Conservation (phyloP, 106 monocot genomes). For the Narthecium ossifragum region DNA sequence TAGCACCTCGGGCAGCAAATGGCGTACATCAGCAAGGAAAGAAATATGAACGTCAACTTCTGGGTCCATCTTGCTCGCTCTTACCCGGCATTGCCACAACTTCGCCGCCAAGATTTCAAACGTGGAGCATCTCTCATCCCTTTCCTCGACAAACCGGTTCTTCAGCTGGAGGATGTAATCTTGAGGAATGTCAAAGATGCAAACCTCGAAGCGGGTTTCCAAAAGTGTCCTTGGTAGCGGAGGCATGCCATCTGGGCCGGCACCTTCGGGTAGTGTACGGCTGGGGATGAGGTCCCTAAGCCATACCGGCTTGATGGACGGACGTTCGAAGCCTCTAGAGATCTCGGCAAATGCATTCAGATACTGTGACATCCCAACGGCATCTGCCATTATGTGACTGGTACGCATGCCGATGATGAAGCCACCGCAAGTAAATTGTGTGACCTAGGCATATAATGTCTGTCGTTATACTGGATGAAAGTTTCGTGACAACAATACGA, state of each 20-base stretch:
- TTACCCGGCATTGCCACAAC: slow-evolving; percentile 27
- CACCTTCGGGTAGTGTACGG: not conserved
- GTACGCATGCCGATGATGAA: slow-evolving; percentile 20
- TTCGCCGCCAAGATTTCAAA: slow-evolving; percentile 18
- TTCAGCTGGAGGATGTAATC: slow-evolving; percentile 10
- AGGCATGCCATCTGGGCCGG: not conserved
- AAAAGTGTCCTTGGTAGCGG: not conserved
- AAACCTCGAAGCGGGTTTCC: not conserved
- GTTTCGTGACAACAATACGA: not conserved
- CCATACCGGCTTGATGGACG: slow-evolving; percentile 19
- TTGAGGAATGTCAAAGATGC: slow-evolving; percentile 17
- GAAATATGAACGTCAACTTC: slow-evolving; percentile 8
- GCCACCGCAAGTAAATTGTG: slow-evolving; percentile 25
- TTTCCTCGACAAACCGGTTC: slow-evolving; percentile 1
- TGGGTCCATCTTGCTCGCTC: slow-evolving; percentile 10
- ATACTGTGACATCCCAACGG: slow-evolving; percentile 20
- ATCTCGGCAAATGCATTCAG: slow-evolving; percentile 24
- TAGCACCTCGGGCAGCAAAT: not conserved
- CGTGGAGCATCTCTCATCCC: slow-evolving; percentile 8
- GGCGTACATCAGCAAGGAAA: slow-evolving; percentile 19
- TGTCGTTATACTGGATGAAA: too few relatives aligned
- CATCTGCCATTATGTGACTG: slow-evolving; percentile 19
- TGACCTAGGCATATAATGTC: too few relatives aligned
- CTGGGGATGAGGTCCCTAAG: slow-evolving; percentile 16
- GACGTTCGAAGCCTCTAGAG: slow-evolving; percentile 15